Evolutionary conservation across 768 basidiomycete species (phyloP).

Genomic region (Dendrothele bispora): DNA sequence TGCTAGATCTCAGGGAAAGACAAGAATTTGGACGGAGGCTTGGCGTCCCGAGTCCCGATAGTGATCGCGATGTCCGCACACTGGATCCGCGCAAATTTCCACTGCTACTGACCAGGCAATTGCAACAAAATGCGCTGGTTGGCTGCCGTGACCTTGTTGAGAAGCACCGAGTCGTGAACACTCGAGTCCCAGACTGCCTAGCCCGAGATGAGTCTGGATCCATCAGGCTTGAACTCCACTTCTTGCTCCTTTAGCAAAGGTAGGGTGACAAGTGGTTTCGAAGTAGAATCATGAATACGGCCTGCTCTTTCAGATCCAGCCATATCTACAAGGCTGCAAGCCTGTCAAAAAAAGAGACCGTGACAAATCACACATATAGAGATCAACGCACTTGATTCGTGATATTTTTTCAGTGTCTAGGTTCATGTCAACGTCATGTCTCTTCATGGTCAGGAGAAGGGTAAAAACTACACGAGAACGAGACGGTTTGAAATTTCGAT

Average conservation of each 20-base stretch:
- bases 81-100: constrained; percentile 78
- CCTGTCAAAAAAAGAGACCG: constrained; percentile 9
- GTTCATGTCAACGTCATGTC: constrained; percentile 78
- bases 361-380: not conserved
- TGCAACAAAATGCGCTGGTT: constrained; percentile 81
- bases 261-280: constrained; percentile 68
- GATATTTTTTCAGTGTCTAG: constrained; percentile 99
- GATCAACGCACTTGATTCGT: constrained; percentile 71
- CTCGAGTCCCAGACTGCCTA: constrained; percentile 92
- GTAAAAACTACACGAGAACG: constrained; percentile 99
- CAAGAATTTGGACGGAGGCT: constrained; percentile 75
- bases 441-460: constrained; percentile 88
- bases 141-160: constrained; percentile 80
- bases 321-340: constrained; percentile 80
- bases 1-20: constrained; percentile 80
- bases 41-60: constrained; percentile 84
- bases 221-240: constrained; percentile 80
- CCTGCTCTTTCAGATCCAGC: constrained; percentile 96
- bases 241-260: constrained; percentile 75
- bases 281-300: constrained; percentile 75
- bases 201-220: constrained; percentile 67
- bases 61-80: constrained; percentile 84
- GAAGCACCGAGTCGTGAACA: constrained; percentile 77
- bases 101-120: constrained; percentile 75
- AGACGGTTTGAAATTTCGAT: constrained; percentile 64